Evolutionary conservation across 2,329 filamentous ascomycete species (phyloP), one percentile per base, ranked within the genome.

Genomic region (Amauroascus verrucosus): DNA sequence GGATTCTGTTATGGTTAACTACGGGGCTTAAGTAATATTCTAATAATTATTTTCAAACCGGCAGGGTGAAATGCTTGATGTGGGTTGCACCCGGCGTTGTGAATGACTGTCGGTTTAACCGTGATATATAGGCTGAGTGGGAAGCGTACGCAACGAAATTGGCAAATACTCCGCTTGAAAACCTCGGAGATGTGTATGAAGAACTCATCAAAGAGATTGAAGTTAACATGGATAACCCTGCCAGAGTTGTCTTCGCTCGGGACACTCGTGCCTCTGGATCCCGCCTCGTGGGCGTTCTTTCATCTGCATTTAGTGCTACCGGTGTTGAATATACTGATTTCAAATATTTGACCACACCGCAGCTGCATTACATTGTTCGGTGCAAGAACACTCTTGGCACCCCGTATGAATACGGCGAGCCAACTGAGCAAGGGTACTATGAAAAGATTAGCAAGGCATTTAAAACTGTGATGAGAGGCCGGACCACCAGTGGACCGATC

Each of bases 211-310:
- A 83, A 58, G 77, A 86, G 60, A 82, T 91, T 62, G 86, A 86
- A 71, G 81, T 95, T 67, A 84, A 90, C 64, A 73, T 84, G 58
- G 75, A 77, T 51, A 75, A 80, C 49, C 79, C 84, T 9, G 87
- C 85, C 54, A 85, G 85, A 62, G 89, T 96, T 54, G 82, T 97
- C 61, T 94, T 88, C 67, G 93, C 88, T 55, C 82, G 91, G 54
- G 93, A 98, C 69, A 98, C 93, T 56, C 84, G 93, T 58, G 88
- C 91, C 51, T 97, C 91, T 6, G 93, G 93, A 50, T 86, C 88
- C 61, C 84, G 81, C 54, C 83, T 98, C 24, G 86, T 90, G 28
- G 77, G 80, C 37, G 86, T 90, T 56, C 80, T 97, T 48, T 79
- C 83, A 55, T 85, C 88, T 64, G 88, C 88, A 16, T 76, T 97